Evolutionary conservation across 2,329 filamentous ascomycete genomes (phyloP).

Genomic region (Talaromyces sp.): DNA sequence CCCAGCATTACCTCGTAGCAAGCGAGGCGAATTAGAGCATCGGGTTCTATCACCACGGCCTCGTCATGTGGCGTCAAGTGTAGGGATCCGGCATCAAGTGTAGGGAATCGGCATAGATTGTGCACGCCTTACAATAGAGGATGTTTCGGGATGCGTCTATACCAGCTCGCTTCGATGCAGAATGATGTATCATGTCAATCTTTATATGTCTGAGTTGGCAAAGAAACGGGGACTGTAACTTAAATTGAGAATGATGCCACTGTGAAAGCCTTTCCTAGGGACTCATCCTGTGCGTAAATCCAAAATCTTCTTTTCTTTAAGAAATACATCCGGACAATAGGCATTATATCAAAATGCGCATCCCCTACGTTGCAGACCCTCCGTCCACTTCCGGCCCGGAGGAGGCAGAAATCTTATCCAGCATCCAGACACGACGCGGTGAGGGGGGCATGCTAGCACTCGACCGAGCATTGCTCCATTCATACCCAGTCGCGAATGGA

Average conservation of each 20-base stretch:
- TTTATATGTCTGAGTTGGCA: not conserved
- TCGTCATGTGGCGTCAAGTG: not conserved
- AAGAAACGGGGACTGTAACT: not conserved
- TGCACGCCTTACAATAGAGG: not conserved
- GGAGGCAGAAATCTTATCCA: conserved; percentile 53
- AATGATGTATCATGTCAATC: not conserved
- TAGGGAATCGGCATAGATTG: not conserved
- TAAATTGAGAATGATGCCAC: not conserved
- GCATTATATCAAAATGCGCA: conserved; percentile 28
- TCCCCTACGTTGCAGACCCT: conserved; percentile 33
- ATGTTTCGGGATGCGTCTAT: not conserved
- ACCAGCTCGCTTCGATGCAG: not conserved
- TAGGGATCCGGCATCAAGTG: not conserved
- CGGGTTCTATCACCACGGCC: not conserved
- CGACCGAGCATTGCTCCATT: conserved; percentile 73
- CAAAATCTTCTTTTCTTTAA: not conserved
- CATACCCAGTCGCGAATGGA: conserved; percentile 69
- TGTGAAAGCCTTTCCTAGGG: not conserved
- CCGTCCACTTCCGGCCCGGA: conserved; percentile 21
- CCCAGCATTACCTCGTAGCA: not conserved
- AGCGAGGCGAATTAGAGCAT: not conserved
- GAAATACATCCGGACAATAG: not conserved
- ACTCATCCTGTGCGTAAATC: not conserved
- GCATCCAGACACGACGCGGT: conserved; percentile 61
- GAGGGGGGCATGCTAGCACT: conserved; percentile 69